A percentile compares a stretch with the other conserved stretches of the same genome.
Evolutionary conservation across 2,329 filamentous ascomycete species (phyloP).

Genomic region (Teratosphaeriaceae sp.): DNA sequence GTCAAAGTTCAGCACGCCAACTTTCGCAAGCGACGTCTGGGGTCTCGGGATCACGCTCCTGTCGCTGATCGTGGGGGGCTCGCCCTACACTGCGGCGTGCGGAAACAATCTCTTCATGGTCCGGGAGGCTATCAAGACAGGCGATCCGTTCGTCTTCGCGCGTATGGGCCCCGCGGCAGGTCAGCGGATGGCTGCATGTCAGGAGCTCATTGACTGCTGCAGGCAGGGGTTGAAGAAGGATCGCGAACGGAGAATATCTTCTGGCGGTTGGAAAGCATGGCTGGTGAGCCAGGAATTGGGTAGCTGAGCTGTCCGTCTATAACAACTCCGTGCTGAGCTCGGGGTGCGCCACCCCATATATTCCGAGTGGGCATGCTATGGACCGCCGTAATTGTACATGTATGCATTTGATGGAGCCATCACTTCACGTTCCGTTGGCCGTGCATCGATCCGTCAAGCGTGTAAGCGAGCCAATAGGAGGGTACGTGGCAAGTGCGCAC

Average conservation of each 20-base stretch:
- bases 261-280: slow-evolving; percentile 27
- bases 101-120: slow-evolving; percentile 35
- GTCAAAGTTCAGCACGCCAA: slow-evolving; percentile 23
- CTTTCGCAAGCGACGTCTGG: slow-evolving; percentile 37
- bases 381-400: no score
- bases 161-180: slow-evolving; percentile 30
- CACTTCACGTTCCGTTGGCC: no score
- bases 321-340: no score
- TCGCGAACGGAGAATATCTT: slow-evolving; percentile 22
- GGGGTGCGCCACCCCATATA: no score
- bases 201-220: slow-evolving; percentile 33
- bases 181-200: slow-evolving; percentile 26
- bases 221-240: slow-evolving; percentile 33
- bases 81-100: slow-evolving; percentile 35
- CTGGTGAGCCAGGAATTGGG: slow-evolving; percentile 20
- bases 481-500: neutral
- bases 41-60: slow-evolving; percentile 40
- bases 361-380: no score
- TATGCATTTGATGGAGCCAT: no score
- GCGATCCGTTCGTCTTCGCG: slow-evolving; percentile 35
- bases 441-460: no score
- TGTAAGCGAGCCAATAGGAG: no score
- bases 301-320: neutral
- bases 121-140: slow-evolving; percentile 39
- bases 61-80: slow-evolving; percentile 35